Evolutionary conservation across 495 filamentous ascomycete species (phyloP).

Genomic region (Daldinia loculata): DNA sequence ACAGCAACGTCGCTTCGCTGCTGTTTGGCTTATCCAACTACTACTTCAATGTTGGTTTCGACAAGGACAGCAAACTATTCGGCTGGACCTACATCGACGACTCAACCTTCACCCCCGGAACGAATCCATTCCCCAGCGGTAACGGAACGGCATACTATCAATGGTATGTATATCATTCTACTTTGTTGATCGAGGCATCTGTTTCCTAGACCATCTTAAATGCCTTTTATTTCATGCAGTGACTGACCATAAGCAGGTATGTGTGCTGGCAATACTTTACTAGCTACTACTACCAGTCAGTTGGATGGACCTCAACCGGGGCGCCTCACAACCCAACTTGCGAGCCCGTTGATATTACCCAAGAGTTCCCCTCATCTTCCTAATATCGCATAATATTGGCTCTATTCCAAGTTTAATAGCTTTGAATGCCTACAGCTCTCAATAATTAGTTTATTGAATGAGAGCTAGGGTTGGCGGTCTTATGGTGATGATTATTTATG

Average conservation of each 20-base stretch:
- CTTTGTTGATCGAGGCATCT: background rate
- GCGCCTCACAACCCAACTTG: slow-evolving; percentile 66
- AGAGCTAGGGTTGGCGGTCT: background rate
- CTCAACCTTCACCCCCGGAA: slow-evolving; percentile 36
- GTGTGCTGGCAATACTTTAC: slow-evolving; percentile 60
- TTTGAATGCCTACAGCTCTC: background rate
- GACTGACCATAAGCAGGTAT: slow-evolving; percentile 1
- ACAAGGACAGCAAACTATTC: slow-evolving; percentile 52
- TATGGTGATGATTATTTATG: background rate
- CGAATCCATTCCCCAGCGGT: slow-evolving; percentile 24
- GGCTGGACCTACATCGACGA: slow-evolving; percentile 59
- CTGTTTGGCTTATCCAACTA: slow-evolving; percentile 48
- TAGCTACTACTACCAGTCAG: slow-evolving; percentile 60
- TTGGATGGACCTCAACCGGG: slow-evolving; percentile 58
- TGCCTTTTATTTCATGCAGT: background rate
- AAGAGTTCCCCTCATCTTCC: slow-evolving; percentile 24
- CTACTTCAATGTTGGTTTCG: slow-evolving; percentile 53
- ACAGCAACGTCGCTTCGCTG: slow-evolving; percentile 62
- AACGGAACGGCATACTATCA: slow-evolving; percentile 44
- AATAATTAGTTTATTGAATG: background rate
- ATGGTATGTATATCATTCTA: slow-evolving; percentile 50
- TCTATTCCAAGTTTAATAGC: background rate
- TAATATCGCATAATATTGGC: slow-evolving; percentile 5
- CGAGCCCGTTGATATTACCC: slow-evolving; percentile 55
- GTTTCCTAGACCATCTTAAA: background rate